Conservation (phyloP, 2,329 filamentous ascomycete species). For the Colletotrichum nymphaeae region DNA sequence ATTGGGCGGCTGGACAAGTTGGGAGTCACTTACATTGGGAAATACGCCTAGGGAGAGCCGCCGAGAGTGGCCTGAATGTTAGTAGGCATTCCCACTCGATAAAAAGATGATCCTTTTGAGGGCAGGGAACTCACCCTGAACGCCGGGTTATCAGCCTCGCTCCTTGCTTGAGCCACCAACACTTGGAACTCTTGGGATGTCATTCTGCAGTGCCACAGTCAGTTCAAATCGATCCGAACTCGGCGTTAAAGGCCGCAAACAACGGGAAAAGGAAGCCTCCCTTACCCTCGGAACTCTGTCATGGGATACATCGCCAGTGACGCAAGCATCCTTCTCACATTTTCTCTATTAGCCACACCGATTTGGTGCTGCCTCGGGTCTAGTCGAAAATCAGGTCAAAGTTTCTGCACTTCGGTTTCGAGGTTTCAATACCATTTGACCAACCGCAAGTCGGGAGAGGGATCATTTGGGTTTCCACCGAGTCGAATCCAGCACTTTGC, state of each 20-base stretch:
- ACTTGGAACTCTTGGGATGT: slow-evolving; percentile 66
- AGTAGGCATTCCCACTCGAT: background rate
- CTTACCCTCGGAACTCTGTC: slow-evolving; percentile 60
- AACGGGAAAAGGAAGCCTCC: background rate
- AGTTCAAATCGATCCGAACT: slow-evolving; percentile 30
- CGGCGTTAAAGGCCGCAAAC: background rate
- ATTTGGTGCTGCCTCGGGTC: slow-evolving; percentile 64
- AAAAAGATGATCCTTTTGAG: background rate
- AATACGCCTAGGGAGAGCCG: slow-evolving; percentile 62
- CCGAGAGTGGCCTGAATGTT: slow-evolving; percentile 3
- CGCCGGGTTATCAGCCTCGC: slow-evolving; percentile 62
- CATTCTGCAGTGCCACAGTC: slow-evolving; percentile 58
- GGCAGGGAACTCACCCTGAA: slow-evolving; percentile 61
- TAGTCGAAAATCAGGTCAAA: slow-evolving; percentile 41
- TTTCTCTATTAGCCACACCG: slow-evolving; percentile 64
- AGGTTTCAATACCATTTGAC: slow-evolving; percentile 65
- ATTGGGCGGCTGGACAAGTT: background rate
- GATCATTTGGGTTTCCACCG: slow-evolving; percentile 74
- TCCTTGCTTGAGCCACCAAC: slow-evolving; percentile 65
- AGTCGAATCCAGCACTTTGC: slow-evolving; percentile 72
- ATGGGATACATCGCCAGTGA: slow-evolving; percentile 69
- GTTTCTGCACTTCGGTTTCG: background rate
- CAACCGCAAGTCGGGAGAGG: slow-evolving; percentile 77
- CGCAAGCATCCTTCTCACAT: slow-evolving; percentile 64
- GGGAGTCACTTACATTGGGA: slow-evolving; percentile 66